These are phyloP conservation scores for Kwoniella dendrophila DNA, from an alignment of 768 basidiomycete species.

Conservation along the genomic window DNA sequence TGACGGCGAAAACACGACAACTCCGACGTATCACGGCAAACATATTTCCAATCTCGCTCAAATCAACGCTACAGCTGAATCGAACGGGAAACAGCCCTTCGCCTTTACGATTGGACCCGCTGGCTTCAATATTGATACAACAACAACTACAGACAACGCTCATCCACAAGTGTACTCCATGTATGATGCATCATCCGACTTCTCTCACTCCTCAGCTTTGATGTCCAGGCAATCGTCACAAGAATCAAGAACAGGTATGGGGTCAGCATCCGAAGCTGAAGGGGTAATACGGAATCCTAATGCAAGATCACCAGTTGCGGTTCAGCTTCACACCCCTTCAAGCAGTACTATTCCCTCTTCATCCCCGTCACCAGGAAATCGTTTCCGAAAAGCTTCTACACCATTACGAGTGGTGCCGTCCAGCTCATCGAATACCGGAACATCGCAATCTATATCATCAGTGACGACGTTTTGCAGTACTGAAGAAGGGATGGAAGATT, in stretches of 20 bases:
- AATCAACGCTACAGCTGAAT: neutral
- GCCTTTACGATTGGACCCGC: slow-evolving; percentile 26
- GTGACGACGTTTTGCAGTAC: neutral
- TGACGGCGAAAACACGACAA: neutral
- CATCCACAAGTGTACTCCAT: neutral
- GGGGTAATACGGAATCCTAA: slow-evolving; percentile 2
- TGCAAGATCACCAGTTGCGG: neutral
- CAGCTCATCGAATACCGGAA: neutral
- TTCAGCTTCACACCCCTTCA: slow-evolving; percentile 1
- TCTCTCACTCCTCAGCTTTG: slow-evolving; percentile 5
- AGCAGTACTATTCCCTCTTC: neutral
- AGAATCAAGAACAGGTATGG: slow-evolving; percentile 13
- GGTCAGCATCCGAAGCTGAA: slow-evolving; percentile 25
- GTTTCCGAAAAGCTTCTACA: neutral
- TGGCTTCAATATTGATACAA: slow-evolving; percentile 23
- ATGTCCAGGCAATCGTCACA: slow-evolving; percentile 12
- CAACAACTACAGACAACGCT: neutral
- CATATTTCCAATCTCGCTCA: neutral
- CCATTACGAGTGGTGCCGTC: neutral
- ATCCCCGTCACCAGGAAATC: neutral
- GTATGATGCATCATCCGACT: slow-evolving; percentile 11
- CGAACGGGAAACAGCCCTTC: slow-evolving; percentile 7
- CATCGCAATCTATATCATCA: slow-evolving; percentile 1
- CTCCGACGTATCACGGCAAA: neutral
- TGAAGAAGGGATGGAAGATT: slow-evolving; percentile 4